Base-by-base conservation (phyloP, 208 protist species). In the Crithidia mellificae region DNA sequence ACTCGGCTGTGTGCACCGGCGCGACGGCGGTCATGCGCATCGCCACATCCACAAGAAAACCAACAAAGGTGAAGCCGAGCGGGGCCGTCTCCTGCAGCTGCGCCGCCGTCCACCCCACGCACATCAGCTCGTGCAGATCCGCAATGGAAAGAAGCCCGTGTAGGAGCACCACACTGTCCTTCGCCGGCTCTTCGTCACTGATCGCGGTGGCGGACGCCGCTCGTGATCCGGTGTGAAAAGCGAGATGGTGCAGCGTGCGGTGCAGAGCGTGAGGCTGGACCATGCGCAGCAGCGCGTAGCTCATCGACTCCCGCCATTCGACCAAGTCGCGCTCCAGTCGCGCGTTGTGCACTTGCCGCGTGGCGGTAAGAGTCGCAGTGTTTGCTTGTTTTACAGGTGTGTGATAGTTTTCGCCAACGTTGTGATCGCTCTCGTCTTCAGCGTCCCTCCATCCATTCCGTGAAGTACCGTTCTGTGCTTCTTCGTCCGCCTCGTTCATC, bases 221-320 rank as follows among this genome's bases (percentile, higher is more conserved):
- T 0, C 15, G 29, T 25, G 32, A 15, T 5, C 52, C 43, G 14
- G 63, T 55, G 29, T 17, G 7, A 49, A 25, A 34, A 4, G 63
- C 44, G 43, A 76, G 70, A 22, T 27, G 39, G 38, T 70, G 63
- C 9, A 76, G 20, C 6, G 24, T 9, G 32, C 30, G 8, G 20
- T 76, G 47, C 30, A 83, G 50, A 38, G n/a, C 20, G 32, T 71
- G 44, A 0, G 61, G 56, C 24, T 68, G 49, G 49, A 72, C 77
- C 47, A 78, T 63, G 34, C 72, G 59, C 39, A 83, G 67, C 54
- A 83, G 47, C 17, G 72, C 65, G 68, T 76, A 58, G 39, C 51
- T 67, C 50, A 82, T 78, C 29, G 65, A 63, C 17, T 57, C 61
- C 6, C 56, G 51, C 56, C 62, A 61, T 51, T 72, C 72, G 29